phyloP scores from a whole-genome alignment of 352 stramenopile genomes.

The Thalassiosira ordinaria region DNA sequence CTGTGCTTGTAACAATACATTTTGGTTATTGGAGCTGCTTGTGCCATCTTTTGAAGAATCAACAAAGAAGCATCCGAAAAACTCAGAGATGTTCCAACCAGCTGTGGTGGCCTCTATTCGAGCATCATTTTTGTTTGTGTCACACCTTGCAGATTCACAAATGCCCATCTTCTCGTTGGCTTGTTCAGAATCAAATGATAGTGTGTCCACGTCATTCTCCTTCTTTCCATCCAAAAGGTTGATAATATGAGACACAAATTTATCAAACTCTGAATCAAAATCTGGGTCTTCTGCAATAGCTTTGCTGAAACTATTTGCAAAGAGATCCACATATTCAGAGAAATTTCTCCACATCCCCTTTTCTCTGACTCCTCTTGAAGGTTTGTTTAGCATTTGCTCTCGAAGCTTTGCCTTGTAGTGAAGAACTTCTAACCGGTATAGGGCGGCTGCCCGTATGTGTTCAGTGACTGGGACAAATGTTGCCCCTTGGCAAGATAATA shows the following conservation, averaged over 20 bases:
- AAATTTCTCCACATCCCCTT: conserved; percentile 66
- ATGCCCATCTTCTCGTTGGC: neutral
- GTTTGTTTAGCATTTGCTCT: conserved; percentile 55
- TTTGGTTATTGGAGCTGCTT: conserved; percentile 11
- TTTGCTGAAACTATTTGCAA: conserved; percentile 78
- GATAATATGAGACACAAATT: conserved; percentile 73
- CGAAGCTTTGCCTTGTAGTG: conserved; percentile 67
- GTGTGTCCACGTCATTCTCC: conserved; percentile 6
- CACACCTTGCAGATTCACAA: conserved; percentile 7
- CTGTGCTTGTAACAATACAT: conserved; percentile 40
- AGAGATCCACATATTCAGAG: conserved; percentile 72
- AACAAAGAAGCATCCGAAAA: conserved; percentile 47
- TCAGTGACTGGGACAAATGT: conserved; percentile 82
- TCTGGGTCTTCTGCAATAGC: conserved; percentile 76
- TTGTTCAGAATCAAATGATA: conserved; percentile 1
- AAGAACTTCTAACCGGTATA: conserved; percentile 79
- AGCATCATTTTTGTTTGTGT: conserved; percentile 1
- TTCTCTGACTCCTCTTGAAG: conserved; percentile 17
- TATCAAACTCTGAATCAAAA: conserved; percentile 80
- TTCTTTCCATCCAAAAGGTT: conserved; percentile 70
- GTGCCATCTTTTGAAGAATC: conserved; percentile 17
- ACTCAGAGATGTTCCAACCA: conserved; percentile 48
- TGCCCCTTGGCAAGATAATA: conserved; percentile 71
- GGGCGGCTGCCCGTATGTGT: conserved; percentile 72
- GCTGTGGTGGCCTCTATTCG: neutral